Percentiles rank a stretch among this genome's conserved stretches.
Evolutionary conservation across 2,329 filamentous ascomycete species (phyloP).

Genomic region (Penicillium capsulatum): DNA sequence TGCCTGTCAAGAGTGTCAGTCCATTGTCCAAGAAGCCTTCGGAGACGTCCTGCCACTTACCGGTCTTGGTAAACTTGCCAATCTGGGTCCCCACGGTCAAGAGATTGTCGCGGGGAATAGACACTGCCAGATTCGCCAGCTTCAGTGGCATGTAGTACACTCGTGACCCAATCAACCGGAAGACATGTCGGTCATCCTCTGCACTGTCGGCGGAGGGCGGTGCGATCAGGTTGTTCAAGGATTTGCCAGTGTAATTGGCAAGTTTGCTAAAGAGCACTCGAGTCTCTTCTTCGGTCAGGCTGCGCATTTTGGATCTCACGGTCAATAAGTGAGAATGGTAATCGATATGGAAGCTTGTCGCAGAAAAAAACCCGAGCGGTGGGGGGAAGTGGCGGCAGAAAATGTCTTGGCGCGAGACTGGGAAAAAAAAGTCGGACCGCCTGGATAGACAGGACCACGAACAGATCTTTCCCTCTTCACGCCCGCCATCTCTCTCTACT

Average conservation of each 20-base stretch:
- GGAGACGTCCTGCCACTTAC: conserved; percentile 33
- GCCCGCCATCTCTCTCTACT: conserved; percentile 5
- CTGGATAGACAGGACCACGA: conserved; percentile 14
- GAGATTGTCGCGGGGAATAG: conserved; percentile 73
- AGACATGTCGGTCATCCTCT: conserved; percentile 75
- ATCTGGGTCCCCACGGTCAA: conserved; percentile 86
- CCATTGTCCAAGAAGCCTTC: no score
- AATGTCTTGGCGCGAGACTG: conserved; percentile 6
- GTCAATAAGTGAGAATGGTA: neutral
- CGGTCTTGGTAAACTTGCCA: conserved; percentile 93
- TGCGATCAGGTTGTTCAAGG: conserved; percentile 77
- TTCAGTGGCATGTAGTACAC: conserved; percentile 88
- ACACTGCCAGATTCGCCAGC: conserved; percentile 86
- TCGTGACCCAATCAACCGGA: conserved; percentile 49
- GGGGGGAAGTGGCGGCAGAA: conserved; percentile 12
- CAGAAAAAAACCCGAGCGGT: conserved; percentile 11
- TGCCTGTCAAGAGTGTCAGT: conserved; percentile 35
- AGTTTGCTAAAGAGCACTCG: conserved; percentile 56
- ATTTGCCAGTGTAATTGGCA: conserved; percentile 85
- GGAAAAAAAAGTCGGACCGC: conserved; percentile 14
- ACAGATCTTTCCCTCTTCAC: conserved; percentile 10
- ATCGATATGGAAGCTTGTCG: no score
- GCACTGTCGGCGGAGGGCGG: conserved; percentile 64
- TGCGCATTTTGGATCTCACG: conserved; percentile 13
- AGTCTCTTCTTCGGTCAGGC: conserved; percentile 17